Evolutionary conservation across 768 basidiomycete genomes (phyloP), one percentile per base, ranked within the genome.

Genomic region (Tubosaeta sp.): DNA sequence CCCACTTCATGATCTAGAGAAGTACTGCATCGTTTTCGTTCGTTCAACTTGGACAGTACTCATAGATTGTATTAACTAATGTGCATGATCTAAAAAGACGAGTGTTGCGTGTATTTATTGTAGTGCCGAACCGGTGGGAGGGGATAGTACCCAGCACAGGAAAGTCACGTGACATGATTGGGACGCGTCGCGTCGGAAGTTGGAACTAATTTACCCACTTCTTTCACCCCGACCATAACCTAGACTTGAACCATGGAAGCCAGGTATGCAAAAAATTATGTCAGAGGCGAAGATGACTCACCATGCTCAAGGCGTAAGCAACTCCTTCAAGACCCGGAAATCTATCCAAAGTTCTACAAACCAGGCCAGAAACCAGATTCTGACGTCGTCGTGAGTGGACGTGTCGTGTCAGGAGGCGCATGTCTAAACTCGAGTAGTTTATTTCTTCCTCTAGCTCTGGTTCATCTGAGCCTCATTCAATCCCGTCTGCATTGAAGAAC

Each of bases 321-420:
- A 31, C 44, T 68, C 22, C 56, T 63, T 45, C 21, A 51, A 44
- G 57, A 68, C 21, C 52, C 64, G n/a, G 55, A 34, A 9, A 6
- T 63, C 27, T 70, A 67, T 41, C 67, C 67, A 44, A 57, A 69
- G 40, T 68, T 70, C 48, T 55, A 55, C 43, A 63, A 58, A 40
- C 57, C 60, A 6, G 59, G 57, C 5, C 58, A 54, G 48, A 62
- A 53, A 41, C 9, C 27, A 3, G n/a, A 14, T 34, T 25, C 58
- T n/a, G 54, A 55, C 19, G 45, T 54, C 6, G 51, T 68, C 16
- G 67, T 68, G 45, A 53, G 68, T 57, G 27, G 6, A n/a, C 24
- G 2, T 39, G 3, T 45, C 10, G 12, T 19, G 9, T 41, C 2
- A 8, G 10, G 19, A 16, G 14, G 9, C 21, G 25, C 22, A 13